Conservation (phyloP, 2,329 filamentous ascomycete genomes). For the Sporothrix sp. region DNA sequence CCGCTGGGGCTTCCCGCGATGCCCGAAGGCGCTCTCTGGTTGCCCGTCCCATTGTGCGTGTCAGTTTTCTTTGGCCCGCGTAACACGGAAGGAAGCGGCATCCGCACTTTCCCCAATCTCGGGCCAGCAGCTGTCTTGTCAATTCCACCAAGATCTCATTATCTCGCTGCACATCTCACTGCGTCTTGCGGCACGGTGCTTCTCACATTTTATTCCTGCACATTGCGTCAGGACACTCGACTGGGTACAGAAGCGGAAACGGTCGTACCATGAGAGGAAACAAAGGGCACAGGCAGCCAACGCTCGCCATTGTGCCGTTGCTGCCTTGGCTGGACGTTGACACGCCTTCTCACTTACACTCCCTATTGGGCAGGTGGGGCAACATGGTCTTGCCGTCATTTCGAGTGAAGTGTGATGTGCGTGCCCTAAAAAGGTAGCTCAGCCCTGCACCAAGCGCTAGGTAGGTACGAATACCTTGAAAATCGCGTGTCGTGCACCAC, state of each 20-base stretch:
- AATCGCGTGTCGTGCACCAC: background rate
- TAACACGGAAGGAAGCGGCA: background rate
- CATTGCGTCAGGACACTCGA: no score
- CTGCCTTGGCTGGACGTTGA: background rate
- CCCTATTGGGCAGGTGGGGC: constrained; percentile 7
- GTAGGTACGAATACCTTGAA: background rate
- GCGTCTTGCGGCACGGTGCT: no score
- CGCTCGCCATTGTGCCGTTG: background rate
- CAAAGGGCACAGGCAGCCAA: no score
- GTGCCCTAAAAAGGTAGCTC: background rate
- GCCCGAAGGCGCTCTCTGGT: no score
- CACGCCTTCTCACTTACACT: constrained; percentile 4
- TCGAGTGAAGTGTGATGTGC: background rate
- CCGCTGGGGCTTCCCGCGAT: background rate
- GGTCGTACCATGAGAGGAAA: no score
- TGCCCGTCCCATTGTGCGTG: background rate
- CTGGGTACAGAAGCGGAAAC: no score
- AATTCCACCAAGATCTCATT: background rate
- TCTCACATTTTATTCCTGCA: no score
- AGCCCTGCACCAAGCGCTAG: constrained; percentile 4
- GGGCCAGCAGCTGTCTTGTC: background rate
- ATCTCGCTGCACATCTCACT: background rate
- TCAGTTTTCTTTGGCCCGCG: background rate
- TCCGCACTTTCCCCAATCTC: background rate
- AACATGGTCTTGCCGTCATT: background rate